These are phyloP conservation scores for Pyracantha coccinea DNA, from an alignment of 331 rosid species.

Conservation along the genomic window DNA sequence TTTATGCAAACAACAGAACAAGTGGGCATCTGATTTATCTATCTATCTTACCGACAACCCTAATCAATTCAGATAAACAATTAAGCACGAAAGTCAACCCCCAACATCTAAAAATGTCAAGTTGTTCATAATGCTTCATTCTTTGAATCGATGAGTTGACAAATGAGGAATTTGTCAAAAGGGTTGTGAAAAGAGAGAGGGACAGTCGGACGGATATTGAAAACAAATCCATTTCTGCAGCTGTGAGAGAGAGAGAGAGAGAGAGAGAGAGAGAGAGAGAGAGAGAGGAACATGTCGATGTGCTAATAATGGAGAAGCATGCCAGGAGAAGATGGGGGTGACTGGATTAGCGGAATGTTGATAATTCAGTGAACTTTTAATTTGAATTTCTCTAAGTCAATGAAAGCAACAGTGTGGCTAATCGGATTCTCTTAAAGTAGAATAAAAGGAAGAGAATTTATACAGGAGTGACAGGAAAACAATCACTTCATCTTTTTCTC, in stretches of 20 bases:
- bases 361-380: slow-evolving; percentile 7
- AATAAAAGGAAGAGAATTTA: slow-evolving; percentile 13
- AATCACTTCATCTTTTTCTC: not conserved
- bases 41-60: slow-evolving; percentile 2
- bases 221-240: not conserved
- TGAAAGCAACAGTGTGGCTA: not conserved
- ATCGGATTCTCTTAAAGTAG: not conserved
- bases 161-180: not conserved
- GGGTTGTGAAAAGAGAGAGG: not conserved
- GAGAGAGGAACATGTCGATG: not conserved
- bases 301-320: slow-evolving; percentile 2
- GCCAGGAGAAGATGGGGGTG: not conserved
- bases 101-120: not conserved
- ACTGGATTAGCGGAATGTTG: slow-evolving; percentile 16
- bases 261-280: not conserved
- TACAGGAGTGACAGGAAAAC: not conserved
- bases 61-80: not conserved
- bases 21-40: not conserved
- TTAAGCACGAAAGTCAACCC: slow-evolving; percentile 26
- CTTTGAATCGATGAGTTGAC: not conserved
- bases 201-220: not conserved
- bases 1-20: not conserved
- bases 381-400: slow-evolving; percentile 17
- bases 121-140: not conserved
- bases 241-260: too few species aligned